Conservation (phyloP, 106 monocot genomes). For the Platanthera guangdongensis region DNA sequence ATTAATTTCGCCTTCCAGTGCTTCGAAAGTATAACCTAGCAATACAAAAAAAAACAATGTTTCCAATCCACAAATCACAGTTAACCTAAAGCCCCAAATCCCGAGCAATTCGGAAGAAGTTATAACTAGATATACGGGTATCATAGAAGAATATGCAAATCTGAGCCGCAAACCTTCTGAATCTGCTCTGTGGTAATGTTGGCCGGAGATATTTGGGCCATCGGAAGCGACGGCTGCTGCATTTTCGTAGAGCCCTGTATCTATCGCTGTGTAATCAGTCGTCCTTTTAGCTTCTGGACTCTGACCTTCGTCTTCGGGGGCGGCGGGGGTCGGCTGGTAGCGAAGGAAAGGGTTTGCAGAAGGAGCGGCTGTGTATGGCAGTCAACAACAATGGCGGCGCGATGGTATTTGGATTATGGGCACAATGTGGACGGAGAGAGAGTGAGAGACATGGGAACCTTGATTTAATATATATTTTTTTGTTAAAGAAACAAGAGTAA, state of each 20-base stretch:
- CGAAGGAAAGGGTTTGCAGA: not conserved
- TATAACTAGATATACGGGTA: not conserved
- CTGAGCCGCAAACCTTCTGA: slow-evolving; percentile 25
- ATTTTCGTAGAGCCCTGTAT: not conserved
- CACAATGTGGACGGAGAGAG: not conserved
- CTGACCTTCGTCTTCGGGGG: not conserved
- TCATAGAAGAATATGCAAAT: not conserved
- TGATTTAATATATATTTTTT: too few species aligned
- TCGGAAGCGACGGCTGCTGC: slow-evolving; percentile 16
- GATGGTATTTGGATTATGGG: not conserved
- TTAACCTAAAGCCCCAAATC: not conserved
- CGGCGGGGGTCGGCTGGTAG: too few species aligned
- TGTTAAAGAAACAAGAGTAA: too few species aligned
- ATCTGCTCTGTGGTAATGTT: slow-evolving; percentile 40
- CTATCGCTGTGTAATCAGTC: not conserved
- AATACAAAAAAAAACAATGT: not conserved
- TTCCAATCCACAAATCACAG: not conserved
- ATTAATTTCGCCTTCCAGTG: not conserved
- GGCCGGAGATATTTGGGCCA: slow-evolving; percentile 16
- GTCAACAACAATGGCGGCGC: slow-evolving; percentile 1
- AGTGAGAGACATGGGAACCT: not conserved
- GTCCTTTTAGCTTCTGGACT: not conserved
- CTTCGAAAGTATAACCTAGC: not conserved
- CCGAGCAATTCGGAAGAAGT: not conserved
- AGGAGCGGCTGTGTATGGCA: not conserved